A percentile compares a stretch with the other conserved stretches of the same genome.
These are phyloP conservation scores for Trypanosoma mega DNA, from an alignment of 208 protist species.

Conservation along the genomic window DNA sequence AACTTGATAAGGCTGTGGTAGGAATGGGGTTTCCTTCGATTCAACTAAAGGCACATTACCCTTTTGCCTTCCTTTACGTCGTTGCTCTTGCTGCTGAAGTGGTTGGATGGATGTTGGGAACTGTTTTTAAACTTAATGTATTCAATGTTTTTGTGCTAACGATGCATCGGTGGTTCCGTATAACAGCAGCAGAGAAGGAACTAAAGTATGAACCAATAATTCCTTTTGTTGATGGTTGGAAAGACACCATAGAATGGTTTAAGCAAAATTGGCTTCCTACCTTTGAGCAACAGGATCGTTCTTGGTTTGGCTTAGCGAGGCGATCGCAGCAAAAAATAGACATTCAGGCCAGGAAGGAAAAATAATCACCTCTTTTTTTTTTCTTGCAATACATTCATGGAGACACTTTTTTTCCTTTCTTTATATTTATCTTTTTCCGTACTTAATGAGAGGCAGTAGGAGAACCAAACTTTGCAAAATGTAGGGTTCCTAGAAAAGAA, in stretches of 20 bases:
- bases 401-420: constrained; percentile 19
- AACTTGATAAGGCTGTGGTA: constrained; percentile 89
- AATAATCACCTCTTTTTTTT: constrained; percentile 1
- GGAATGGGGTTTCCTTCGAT: constrained; percentile 90
- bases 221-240: constrained; percentile 84
- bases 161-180: constrained; percentile 95
- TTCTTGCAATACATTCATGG: constrained; percentile 7
- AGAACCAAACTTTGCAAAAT: too few relatives aligned
- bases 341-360: constrained; percentile 70
- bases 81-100: constrained; percentile 76
- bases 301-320: constrained; percentile 69
- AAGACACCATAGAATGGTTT: constrained; percentile 90
- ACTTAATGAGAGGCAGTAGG: too few relatives aligned
- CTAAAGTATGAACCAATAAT: constrained; percentile 89
- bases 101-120: constrained; percentile 68
- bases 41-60: constrained; percentile 79
- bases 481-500: too few relatives aligned
- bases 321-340: constrained; percentile 89
- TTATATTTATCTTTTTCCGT: too few relatives aligned
- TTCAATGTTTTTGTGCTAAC: constrained; percentile 95
- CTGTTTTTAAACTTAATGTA: constrained; percentile 91
- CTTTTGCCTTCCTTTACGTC: constrained; percentile 87
- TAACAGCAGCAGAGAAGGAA: constrained; percentile 86
- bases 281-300: constrained; percentile 65
- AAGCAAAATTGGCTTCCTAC: constrained; percentile 87